Conservation (phyloP, 2,329 filamentous ascomycete genomes). For the Nannizziopsis arthrosporioides region DNA sequence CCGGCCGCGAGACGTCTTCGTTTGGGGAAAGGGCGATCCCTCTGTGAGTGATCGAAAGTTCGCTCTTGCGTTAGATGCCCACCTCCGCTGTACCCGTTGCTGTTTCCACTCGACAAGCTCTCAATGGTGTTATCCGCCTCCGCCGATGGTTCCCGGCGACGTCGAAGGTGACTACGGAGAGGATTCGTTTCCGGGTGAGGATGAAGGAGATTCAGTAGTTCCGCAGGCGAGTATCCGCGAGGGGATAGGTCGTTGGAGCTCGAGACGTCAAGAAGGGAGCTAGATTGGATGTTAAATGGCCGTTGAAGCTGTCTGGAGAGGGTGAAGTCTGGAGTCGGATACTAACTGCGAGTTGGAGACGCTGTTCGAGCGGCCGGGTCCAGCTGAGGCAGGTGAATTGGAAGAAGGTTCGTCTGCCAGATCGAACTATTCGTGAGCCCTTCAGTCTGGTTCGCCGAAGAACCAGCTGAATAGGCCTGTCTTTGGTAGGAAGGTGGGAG, state of each 20-base stretch:
- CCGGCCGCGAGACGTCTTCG: conserved; percentile 44
- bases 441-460: conserved; percentile 33
- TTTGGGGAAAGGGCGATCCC: conserved; percentile 38
- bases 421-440: conserved; percentile 46
- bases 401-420: conserved; percentile 59
- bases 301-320: conserved; percentile 23
- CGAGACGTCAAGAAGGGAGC: conserved; percentile 2
- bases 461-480: conserved; percentile 36
- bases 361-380: conserved; percentile 55
- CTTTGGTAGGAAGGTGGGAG: conserved; percentile 1
- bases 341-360: conserved; percentile 43
- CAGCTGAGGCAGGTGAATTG: conserved; percentile 48
- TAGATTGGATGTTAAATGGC: conserved; percentile 10
- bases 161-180: conserved; percentile 19
- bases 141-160: conserved; percentile 23
- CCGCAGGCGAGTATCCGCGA: conserved; percentile 7
- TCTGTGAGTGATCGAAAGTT: conserved; percentile 18
- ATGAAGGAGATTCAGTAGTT: conserved; percentile 3
- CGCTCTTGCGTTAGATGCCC: conserved; percentile 19
- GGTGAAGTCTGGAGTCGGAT: conserved; percentile 25
- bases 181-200: conserved; percentile 1
- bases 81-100: conserved; percentile 20
- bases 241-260: conserved; percentile 1
- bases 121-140: conserved; percentile 18
- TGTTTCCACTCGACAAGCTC: conserved; percentile 18